phyloP scores from a whole-genome alignment of 2,329 filamentous ascomycete species.

The Ilyonectria mors-panacis region DNA sequence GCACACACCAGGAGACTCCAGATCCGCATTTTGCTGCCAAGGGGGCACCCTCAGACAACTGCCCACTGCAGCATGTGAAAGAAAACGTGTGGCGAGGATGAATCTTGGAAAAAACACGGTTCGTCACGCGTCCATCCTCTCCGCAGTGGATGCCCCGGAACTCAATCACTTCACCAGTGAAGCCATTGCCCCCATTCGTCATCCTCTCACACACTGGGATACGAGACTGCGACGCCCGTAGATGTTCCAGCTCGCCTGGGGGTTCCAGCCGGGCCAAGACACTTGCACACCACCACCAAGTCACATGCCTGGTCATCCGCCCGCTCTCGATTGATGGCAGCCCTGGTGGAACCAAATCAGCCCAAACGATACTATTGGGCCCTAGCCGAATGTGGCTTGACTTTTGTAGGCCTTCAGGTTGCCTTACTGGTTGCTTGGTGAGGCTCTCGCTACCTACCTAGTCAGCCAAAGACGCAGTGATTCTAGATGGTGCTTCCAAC shows the following conservation, averaged over 20 bases:
- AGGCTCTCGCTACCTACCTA: conserved; percentile 36
- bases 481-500: conserved; percentile 21
- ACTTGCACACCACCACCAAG: conserved; percentile 38
- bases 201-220: conserved; percentile 33
- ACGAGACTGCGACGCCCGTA: conserved; percentile 39
- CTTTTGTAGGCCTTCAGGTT: conserved; percentile 3
- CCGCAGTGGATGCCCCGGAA: conserved; percentile 20
- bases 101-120: conserved; percentile 33
- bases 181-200: conserved; percentile 39
- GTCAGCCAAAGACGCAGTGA: conserved; percentile 8
- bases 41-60: conserved; percentile 17
- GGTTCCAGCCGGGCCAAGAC: conserved; percentile 35
- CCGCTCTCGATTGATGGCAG: conserved; percentile 25
- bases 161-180: conserved; percentile 32
- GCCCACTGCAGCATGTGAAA: conserved; percentile 28
- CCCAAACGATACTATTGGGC: conserved; percentile 30
- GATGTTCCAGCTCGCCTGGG: conserved; percentile 34
- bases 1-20: conserved; percentile 3
- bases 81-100: conserved; percentile 34
- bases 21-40: neutral
- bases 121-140: conserved; percentile 41
- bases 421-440: conserved; percentile 26
- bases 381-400: conserved; percentile 25
- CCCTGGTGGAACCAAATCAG: conserved; percentile 17
- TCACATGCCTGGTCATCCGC: conserved; percentile 40